Percentiles rank a stretch among this genome's conserved stretches.
phyloP scores from a whole-genome alignment of 345 rosid genomes.

The Balakata baccata region DNA sequence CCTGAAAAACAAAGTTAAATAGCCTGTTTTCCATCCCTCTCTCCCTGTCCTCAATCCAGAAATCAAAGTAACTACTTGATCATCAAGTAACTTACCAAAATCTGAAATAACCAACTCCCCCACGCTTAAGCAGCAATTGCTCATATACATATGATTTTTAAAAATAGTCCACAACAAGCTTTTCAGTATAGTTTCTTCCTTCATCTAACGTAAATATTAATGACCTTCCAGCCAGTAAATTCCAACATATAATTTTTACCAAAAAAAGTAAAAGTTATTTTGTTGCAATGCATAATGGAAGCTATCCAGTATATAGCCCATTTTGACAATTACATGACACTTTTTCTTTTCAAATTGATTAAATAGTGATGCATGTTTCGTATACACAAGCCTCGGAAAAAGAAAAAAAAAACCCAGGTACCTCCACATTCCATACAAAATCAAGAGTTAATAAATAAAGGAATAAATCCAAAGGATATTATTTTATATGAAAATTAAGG shows the following conservation, averaged over 20 bases:
- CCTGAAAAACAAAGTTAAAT: not conserved
- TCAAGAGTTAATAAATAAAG: not conserved
- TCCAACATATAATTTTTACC: not conserved
- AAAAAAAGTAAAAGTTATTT: not conserved
- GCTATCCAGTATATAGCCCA: not conserved
- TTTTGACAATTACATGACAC: not conserved
- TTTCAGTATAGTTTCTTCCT: not conserved
- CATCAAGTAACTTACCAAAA: not conserved
- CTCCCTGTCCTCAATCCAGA: not conserved
- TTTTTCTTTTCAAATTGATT: not conserved
- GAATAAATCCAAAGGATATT: not conserved
- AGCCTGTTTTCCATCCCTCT: not conserved
- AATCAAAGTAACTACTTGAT: not conserved
- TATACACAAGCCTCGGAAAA: not conserved
- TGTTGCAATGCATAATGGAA: not conserved
- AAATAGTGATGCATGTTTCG: not conserved
- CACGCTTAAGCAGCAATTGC: not conserved
- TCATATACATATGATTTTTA: not conserved
- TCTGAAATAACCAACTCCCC: not conserved
- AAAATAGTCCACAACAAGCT: not conserved
- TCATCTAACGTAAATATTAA: not conserved
- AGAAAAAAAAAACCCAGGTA: not conserved
- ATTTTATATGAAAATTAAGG: not conserved
- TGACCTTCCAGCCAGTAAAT: not conserved
- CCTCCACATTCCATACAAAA: not conserved